These are phyloP conservation scores for Setaria italica DNA, from an alignment of 202 grass and related monocot species.

Conservation along the genomic window DNA sequence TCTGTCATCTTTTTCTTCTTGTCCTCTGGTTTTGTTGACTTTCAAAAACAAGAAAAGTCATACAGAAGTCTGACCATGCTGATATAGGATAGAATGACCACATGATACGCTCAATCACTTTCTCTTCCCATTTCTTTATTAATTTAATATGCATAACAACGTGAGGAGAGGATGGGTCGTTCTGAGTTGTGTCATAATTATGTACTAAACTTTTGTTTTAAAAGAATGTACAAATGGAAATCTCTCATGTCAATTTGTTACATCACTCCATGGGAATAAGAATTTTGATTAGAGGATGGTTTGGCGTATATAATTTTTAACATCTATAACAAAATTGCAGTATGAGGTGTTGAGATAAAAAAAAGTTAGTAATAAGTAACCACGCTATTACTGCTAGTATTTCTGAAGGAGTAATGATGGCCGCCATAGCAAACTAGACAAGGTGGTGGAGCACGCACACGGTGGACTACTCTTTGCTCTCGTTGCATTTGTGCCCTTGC, in stretches of 20 bases:
- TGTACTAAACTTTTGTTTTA: too few relatives aligned
- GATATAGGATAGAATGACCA: background rate
- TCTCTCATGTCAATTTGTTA: background rate
- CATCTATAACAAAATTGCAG: background rate
- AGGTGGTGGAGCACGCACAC: too few relatives aligned
- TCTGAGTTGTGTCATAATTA: too few relatives aligned
- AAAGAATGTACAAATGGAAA: background rate
- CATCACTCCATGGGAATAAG: background rate
- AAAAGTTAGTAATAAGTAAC: background rate
- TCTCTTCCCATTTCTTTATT: background rate
- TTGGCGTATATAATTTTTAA: background rate
- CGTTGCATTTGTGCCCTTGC: too few relatives aligned
- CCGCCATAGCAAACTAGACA: too few relatives aligned
- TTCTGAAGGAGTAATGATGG: too few relatives aligned
- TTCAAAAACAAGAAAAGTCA: background rate
- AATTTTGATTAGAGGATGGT: background rate
- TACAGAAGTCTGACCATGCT: background rate
- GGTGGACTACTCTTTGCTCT: too few relatives aligned
- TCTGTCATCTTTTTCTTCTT: background rate
- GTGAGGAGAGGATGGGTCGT: too few relatives aligned
- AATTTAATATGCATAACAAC: background rate
- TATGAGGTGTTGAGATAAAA: background rate
- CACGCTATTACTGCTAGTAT: too few relatives aligned
- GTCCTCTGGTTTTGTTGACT: background rate
- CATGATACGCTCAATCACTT: too few relatives aligned